Base-by-base conservation (phyloP, 106 monocot species). In the Dendrobium huoshanense region DNA sequence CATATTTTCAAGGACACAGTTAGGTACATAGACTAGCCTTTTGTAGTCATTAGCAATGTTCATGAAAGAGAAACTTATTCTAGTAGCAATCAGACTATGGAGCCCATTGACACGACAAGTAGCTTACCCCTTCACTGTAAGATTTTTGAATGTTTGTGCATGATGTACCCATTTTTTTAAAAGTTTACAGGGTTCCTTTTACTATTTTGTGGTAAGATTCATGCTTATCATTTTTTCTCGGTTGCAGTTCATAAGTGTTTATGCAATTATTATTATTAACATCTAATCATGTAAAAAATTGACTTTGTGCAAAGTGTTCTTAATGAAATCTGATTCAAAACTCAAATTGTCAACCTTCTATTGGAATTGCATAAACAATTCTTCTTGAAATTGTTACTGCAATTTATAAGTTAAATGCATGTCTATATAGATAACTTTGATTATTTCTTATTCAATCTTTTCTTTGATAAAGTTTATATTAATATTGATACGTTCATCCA, bases 161-260 rank as follows among this genome's bases (percentile, higher is more conserved):
- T 64, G 5, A 64, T 27, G n/a, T 8, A 22, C 24, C 22, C 22
- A 7, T 64, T 24, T 13, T 55, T 55, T 47, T 77, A 77, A 77
- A 27, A 27, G 27, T 27, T 65, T 82, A 61, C 59, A 56, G 76
- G 25, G 49, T 48, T 49, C 43, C 48, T 82, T 77, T 82, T 64
- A 67, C 67, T 67, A 51, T 64, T 43, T 82, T 77, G 82, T 82
- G 82, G 77, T 82, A 82, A 65, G 77, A 64, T 49, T 65, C 72
- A 40, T 72, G 37, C 72, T 45, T 37, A 17, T 45, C 43, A 10
- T 24, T 44, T 20, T 75, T 75, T 75, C 7, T 44, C 20, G 1
- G 20, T 19, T 75, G 17, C 20, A 9, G 75, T 7, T 24, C 24
- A 33, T 13, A 72, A 20, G 72, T 11, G 72, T 72, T 72, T 11